Evolutionary conservation across 2,329 filamentous ascomycete species (phyloP), one percentile per base, ranked within the genome.

Genomic region (Fusarium sp.): DNA sequence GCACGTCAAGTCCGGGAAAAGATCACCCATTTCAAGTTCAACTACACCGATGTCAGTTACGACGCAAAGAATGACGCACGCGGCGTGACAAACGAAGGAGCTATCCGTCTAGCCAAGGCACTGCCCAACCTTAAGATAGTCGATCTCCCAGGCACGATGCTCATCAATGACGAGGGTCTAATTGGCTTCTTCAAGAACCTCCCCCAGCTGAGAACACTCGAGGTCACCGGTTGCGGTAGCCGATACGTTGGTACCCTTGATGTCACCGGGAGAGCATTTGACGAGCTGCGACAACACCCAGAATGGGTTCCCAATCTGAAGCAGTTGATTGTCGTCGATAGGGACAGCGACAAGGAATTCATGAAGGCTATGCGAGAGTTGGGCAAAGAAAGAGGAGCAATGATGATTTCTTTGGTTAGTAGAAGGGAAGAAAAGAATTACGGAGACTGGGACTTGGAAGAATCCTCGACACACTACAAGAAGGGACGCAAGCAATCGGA

Each of bases 331-430:
- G 2, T 71, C 11, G 7, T 21, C 1, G 13, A 58, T 0, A 24
- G 11, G 0, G 26, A 59, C 3, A 2, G 7, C 0, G 31, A 61
- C 6, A 69, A 50, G 28, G 17, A 21, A 0, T 71, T 67, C 8
- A 65, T 72, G 68, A 69, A 67, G 39, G 31, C 57, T 0, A 54
- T 71, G 62, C 57, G 59, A n/a, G 40, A 14, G 9, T 21, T 72
- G 38, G 26, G 52, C 1, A 71, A 42, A 31, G 40, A 57, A 36
- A 72, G 68, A 15, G 4, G 19, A 5, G 6, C 2, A 6, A 26
- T 72, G n/a, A 22, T 15, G 6, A 22, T 67, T 24, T 52, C 50
- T 34, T 28, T 67, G 19, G 10, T 57, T 13, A 2, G 7, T 0
- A 54, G 46, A 15, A 0, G 2, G 2, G 38, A 71, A 33, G 1